Evolutionary conservation across 2,329 filamentous ascomycete species (phyloP).

Genomic region (Phoma sp.): DNA sequence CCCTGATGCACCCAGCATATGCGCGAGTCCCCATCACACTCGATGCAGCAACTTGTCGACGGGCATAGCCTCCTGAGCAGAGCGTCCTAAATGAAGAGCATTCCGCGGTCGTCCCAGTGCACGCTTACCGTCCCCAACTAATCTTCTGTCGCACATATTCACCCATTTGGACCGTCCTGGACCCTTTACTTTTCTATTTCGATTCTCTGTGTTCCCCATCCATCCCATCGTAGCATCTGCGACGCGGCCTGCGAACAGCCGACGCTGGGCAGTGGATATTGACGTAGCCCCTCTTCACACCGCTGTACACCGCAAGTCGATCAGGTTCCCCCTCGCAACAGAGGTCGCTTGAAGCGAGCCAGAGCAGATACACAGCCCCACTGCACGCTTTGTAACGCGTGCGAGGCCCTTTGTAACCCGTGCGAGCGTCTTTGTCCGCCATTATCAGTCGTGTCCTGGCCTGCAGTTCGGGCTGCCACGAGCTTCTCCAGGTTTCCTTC

Average conservation of each 20-base stretch:
- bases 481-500: conserved; percentile 17
- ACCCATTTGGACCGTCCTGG: not conserved
- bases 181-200: conserved; percentile 18
- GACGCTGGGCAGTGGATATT: conserved; percentile 14
- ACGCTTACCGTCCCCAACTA: conserved; percentile 12
- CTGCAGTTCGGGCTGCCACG: conserved; percentile 13
- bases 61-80: conserved; percentile 14
- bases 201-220: conserved; percentile 18
- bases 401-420: conserved; percentile 8
- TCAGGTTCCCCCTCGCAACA: conserved; percentile 11
- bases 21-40: conserved; percentile 13
- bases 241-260: conserved; percentile 12
- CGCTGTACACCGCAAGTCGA: conserved; percentile 18
- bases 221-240: conserved; percentile 16
- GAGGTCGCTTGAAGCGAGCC: conserved; percentile 5
- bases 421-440: conserved; percentile 12
- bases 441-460: not conserved
- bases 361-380: conserved; percentile 11
- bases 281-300: conserved; percentile 21
- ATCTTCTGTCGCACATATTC: conserved; percentile 13
- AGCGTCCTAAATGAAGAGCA: conserved; percentile 13
- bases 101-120: conserved; percentile 9
- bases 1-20: conserved; percentile 12
- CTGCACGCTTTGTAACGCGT: conserved; percentile 11
- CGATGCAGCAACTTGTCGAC: conserved; percentile 1